Conservation (phyloP, 257 asterid genomes). For the Solanum sparsipilum region DNA sequence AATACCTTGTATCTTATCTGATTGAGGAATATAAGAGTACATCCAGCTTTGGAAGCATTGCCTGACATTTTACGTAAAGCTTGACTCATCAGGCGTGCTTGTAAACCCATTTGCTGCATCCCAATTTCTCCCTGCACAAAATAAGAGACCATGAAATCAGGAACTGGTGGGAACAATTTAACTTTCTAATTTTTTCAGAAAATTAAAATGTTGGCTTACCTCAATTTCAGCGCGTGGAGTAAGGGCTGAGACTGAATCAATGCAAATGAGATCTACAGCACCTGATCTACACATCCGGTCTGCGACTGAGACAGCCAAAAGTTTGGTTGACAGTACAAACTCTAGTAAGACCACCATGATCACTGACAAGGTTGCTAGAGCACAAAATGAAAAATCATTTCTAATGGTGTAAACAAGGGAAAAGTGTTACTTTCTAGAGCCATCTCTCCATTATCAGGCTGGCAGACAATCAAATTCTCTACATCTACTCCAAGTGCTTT, state of each 20-base stretch:
- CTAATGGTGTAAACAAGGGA: slow-evolving; percentile 14
- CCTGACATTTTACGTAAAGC: slow-evolving; percentile 99
- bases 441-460: slow-evolving; percentile 99
- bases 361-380: not conserved
- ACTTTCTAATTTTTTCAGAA: slow-evolving; percentile 1
- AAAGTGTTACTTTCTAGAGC: slow-evolving; percentile 77
- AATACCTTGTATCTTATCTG: slow-evolving; percentile 94
- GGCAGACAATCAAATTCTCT: slow-evolving; percentile 96
- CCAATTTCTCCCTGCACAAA: slow-evolving; percentile 87
- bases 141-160: not conserved
- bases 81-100: slow-evolving; percentile 99
- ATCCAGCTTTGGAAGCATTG: slow-evolving; percentile 97
- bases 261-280: slow-evolving; percentile 96
- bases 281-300: slow-evolving; percentile 99
- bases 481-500: slow-evolving; percentile 93
- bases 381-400: not conserved
- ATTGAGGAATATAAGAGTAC: slow-evolving; percentile 88
- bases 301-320: slow-evolving; percentile 55
- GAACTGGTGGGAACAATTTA: not conserved
- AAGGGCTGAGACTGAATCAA: slow-evolving; percentile 97
- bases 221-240: slow-evolving; percentile 99
- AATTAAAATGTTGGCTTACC: slow-evolving; percentile 34
- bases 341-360: not conserved
- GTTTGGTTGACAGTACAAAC: not conserved
- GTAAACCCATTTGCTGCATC: slow-evolving; percentile 99